Base-by-base conservation (phyloP, 352 stramenopile species). In the Peronospora belbahrii region DNA sequence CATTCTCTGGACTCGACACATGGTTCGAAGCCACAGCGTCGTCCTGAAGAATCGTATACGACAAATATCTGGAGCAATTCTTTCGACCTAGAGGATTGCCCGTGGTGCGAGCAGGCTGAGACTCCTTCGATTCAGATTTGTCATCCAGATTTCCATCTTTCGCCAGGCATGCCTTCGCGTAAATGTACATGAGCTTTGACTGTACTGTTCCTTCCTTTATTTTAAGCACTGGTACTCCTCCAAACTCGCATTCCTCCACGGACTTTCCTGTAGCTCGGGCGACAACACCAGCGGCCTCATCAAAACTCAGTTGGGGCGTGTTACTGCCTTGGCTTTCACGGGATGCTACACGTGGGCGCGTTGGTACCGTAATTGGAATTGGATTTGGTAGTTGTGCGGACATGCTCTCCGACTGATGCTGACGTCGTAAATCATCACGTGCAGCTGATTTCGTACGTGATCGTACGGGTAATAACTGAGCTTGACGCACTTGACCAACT, bases 171-270 rank as follows among this genome's bases (percentile, higher is more conserved):
- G 78, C 73, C 48, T 84, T 84, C 1, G 78, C 78, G 47, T 85
- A 90, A 35, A 82, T 82, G 28, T 68, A 55, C 52, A 90, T 59
- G 3, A 90, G 49, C 34, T 78, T 75, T 8, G 75, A 72, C 43
- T 90, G 75, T 4, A 85, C 62, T 2, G 73, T 74, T 33, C 74
- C 78, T 52, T 86, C 71, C 18, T 68, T 63, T 36, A 90, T 90
- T 23, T 72, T 36, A 4, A 71, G 48, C 8, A 90, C 48, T 2
- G 67, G 69, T 6, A 72, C 48, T 5, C 78, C 78, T 22, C 64
- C 78, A 55, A 90, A 90, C 51, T 83, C 52, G 31, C 72, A 87
- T 39, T 73, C 46, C 2, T 78, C 68, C 3, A 80, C 56, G 0
- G 78, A 47, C 27, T 79, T 86, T 15, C 70, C 73, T 17, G 55